Conservation (phyloP, 257 asterid genomes). For the Jasminum sambac region DNA sequence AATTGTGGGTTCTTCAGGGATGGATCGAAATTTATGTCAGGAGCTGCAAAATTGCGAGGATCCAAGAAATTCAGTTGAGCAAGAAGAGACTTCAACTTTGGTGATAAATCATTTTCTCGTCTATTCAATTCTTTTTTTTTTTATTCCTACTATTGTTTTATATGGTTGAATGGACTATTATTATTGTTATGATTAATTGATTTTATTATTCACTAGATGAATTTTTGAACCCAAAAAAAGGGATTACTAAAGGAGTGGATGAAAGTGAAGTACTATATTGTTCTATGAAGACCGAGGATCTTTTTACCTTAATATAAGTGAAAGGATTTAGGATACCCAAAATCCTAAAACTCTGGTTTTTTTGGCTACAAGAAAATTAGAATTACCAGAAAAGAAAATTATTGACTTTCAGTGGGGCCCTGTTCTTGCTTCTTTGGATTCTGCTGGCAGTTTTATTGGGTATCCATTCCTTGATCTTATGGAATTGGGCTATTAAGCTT, state of each 20-base stretch:
- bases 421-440: background rate
- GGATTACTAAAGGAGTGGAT: background rate
- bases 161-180: background rate
- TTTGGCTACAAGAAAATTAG: background rate
- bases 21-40: slow-evolving; percentile 4
- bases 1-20: slow-evolving; percentile 22
- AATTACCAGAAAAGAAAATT: background rate
- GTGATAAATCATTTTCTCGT: slow-evolving; percentile 23
- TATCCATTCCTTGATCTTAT: background rate
- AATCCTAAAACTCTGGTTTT: background rate
- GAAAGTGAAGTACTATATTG: background rate
- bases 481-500: background rate
- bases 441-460: background rate
- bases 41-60: slow-evolving; percentile 19
- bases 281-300: background rate
- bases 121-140: background rate
- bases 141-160: background rate
- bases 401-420: background rate
- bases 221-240: background rate
- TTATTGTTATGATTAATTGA: background rate
- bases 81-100: slow-evolving; percentile 39
- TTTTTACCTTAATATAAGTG: background rate
- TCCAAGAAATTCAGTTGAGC: slow-evolving; percentile 23
- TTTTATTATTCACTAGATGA: background rate
- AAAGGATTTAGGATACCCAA: background rate